Base-by-base conservation (phyloP, 1,139 yeast genomes). In the Protomyces inouyei region DNA sequence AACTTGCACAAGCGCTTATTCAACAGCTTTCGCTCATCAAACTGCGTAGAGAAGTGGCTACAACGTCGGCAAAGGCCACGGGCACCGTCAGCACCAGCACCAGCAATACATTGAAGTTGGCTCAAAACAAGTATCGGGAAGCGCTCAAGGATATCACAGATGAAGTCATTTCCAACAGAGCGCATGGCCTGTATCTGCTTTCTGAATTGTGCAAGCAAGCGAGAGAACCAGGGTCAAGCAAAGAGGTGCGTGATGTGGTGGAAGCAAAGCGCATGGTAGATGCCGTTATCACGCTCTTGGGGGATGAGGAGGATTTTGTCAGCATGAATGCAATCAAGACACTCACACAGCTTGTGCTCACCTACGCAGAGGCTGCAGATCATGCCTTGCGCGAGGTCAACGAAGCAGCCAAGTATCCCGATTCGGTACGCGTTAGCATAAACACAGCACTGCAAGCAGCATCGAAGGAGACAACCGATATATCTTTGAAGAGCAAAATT, bases 241-340 rank as follows among this genome's bases (percentile, higher is more conserved):
- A 75, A 18, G 78, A 77, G 52, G 82, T 88, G 48, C 74, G 78
- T 0, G 83, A 82, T 0, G 74, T 91, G 4, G 64, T 83, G 10
- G 82, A 81, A 16, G 81, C 82, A 64, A 90, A 83, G 0, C 74
- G 88, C 46, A 79, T 82, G 37, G 75, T 90, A 18, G 48, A 43
- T 18, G 21, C 23, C 14, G 88, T 88, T 72, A 72, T 88, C 54
- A 76, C 80, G 1, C 90, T 87, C 69, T 75, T 93, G 60, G 81
- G 82, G 64, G 96, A 90, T 70, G 81, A 84, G 0, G 98, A 93
- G 68, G 96, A 98, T 0, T 93, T 85, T 73, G 83, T 93, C 18
- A 93, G 89, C 73, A 74, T 93, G 65, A 92, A 88, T 72, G 88
- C 87, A 0, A 88, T 93, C 67, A 90, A 88, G 71, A 92, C 95